These are phyloP conservation scores for Penicillium maclennaniae DNA, from an alignment of 495 filamentous ascomycete genomes.

Conservation along the genomic window DNA sequence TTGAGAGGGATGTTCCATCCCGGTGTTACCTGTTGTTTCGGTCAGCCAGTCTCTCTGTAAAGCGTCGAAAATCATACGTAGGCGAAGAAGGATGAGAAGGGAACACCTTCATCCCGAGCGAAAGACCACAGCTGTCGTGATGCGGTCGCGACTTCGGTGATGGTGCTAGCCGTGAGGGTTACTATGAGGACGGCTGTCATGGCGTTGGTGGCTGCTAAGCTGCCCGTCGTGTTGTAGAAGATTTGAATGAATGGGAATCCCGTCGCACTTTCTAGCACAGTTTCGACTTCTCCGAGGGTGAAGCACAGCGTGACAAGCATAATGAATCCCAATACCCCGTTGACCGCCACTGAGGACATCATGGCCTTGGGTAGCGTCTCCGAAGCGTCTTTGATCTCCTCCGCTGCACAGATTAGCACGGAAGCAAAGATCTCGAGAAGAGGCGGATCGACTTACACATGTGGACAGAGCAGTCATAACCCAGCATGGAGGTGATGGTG, in stretches of 20 bases:
- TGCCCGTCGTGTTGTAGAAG: conserved; percentile 48
- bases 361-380: conserved; percentile 53
- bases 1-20: conserved; percentile 51
- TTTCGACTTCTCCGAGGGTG: conserved; percentile 48
- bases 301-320: conserved; percentile 53
- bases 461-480: conserved; percentile 55
- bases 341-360: conserved; percentile 46
- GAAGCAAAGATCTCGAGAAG: background rate
- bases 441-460: conserved; percentile 39
- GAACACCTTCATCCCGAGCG: conserved; percentile 14
- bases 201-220: conserved; percentile 40
- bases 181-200: conserved; percentile 51
- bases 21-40: conserved; percentile 37
- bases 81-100: conserved; percentile 47
- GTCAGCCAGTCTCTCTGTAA: conserved; percentile 4
- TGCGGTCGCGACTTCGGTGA: conserved; percentile 53
- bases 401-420: conserved; percentile 31
- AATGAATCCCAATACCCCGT: conserved; percentile 44
- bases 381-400: conserved; percentile 56
- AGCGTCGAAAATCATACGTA: conserved; percentile 31
- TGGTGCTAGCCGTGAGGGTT: conserved; percentile 44
- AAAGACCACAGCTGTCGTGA: conserved; percentile 54
- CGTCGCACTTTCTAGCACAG: conserved; percentile 34
- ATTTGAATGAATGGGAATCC: conserved; percentile 54
- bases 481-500: conserved; percentile 48